These are phyloP conservation scores for Apophysomyces ossiformis DNA, from an alignment of 371 early-diverging fungal species.

Conservation along the genomic window DNA sequence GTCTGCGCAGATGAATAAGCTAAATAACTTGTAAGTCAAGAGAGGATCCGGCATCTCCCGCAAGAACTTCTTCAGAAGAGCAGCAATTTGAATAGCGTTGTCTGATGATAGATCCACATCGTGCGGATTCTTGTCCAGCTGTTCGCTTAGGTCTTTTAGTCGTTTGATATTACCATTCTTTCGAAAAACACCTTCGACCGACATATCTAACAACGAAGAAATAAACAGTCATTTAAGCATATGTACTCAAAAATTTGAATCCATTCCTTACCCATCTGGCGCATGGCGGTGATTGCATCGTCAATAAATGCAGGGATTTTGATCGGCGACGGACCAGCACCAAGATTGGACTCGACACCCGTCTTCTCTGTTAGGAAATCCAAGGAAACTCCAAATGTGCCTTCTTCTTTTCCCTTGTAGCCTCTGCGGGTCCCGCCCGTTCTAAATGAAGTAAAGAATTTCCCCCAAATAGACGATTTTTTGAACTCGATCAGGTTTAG, in stretches of 20 bases:
- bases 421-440: slow-evolving; percentile 54
- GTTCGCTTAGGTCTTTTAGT: slow-evolving; percentile 81
- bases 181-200: slow-evolving; percentile 94
- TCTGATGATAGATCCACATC: slow-evolving; percentile 74
- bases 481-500: slow-evolving; percentile 72
- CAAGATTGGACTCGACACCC: slow-evolving; percentile 84
- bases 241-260: neutral
- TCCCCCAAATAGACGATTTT: slow-evolving; percentile 77
- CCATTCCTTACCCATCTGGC: slow-evolving; percentile 61
- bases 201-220: slow-evolving; percentile 67
- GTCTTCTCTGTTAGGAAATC: slow-evolving; percentile 59
- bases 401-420: slow-evolving; percentile 55
- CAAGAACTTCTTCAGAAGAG: slow-evolving; percentile 92
- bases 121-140: slow-evolving; percentile 77
- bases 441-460: slow-evolving; percentile 69
- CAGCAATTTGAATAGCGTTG: slow-evolving; percentile 91
- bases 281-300: slow-evolving; percentile 77
- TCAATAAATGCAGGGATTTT: slow-evolving; percentile 89
- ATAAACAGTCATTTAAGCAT: neutral
- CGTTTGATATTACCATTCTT: slow-evolving; percentile 96
- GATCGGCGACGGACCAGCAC: slow-evolving; percentile 74
- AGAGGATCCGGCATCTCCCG: slow-evolving; percentile 95
- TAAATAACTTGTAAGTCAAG: slow-evolving; percentile 86
- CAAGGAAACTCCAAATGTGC: slow-evolving; percentile 59
- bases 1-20: slow-evolving; percentile 80